A percentile compares a stretch with the other conserved stretches of the same genome.
phyloP scores from a whole-genome alignment of 2,329 filamentous ascomycete genomes.

The Exophiala mesophila region DNA sequence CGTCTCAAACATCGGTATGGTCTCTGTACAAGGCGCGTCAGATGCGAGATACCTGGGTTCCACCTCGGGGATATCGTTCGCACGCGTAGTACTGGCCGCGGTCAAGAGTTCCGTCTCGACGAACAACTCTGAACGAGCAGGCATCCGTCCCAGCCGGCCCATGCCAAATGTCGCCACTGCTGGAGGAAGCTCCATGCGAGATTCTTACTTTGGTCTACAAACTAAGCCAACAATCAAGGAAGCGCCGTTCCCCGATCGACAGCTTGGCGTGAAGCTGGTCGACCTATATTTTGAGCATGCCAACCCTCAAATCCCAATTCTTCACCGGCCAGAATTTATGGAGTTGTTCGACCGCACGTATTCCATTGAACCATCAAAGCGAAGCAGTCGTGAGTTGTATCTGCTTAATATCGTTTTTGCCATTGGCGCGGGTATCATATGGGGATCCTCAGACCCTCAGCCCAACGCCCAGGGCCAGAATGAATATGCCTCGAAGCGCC shows the following conservation, averaged over 20 bases:
- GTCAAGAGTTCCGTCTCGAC: conserved; percentile 69
- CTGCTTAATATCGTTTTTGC: conserved; percentile 96
- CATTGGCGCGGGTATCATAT: conserved; percentile 88
- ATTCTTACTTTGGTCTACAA: conserved; percentile 95
- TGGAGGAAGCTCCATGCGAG: conserved; percentile 75
- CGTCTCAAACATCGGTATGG: conserved; percentile 66
- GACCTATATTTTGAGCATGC: conserved; percentile 92
- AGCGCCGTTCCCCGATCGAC: conserved; percentile 74
- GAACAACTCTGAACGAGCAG: conserved; percentile 58
- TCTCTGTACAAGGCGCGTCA: conserved; percentile 70
- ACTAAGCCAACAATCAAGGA: conserved; percentile 82
- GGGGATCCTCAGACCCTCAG: conserved; percentile 37
- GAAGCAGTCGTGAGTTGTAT: conserved; percentile 79
- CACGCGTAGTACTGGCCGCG: conserved; percentile 86
- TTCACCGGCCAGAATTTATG: conserved; percentile 87
- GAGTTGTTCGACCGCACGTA: conserved; percentile 81
- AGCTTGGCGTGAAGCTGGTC: conserved; percentile 67
- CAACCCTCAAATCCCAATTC: conserved; percentile 89
- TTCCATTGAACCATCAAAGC: conserved; percentile 58
- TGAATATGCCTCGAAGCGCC: conserved; percentile 39
- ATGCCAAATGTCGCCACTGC: conserved; percentile 47
- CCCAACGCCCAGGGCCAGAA: conserved; percentile 29
- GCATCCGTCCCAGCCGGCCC: conserved; percentile 55
- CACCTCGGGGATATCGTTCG: conserved; percentile 88
- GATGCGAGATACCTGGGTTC: conserved; percentile 79